Evolutionary conservation across 1,139 yeast genomes (phyloP).

Genomic region (Kluyveromyces sp.): DNA sequence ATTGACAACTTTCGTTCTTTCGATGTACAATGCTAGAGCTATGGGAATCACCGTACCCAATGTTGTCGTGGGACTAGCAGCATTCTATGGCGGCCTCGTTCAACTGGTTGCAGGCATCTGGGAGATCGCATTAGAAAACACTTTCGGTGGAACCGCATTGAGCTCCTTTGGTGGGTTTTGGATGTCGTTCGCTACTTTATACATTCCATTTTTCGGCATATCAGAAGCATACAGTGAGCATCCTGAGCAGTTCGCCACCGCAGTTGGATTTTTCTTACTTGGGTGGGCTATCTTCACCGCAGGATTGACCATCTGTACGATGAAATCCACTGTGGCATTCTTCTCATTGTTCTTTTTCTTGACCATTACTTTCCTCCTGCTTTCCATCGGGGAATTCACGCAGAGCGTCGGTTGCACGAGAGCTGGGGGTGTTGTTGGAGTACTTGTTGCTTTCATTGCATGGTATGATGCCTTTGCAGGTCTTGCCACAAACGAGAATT

Average conservation of each 20-base stretch:
- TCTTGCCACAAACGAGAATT: constrained; percentile 56
- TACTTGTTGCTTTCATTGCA: constrained; percentile 58
- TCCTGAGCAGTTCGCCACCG: constrained; percentile 35
- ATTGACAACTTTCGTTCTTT: constrained; percentile 57
- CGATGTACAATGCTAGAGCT: constrained; percentile 46
- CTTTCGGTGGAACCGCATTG: constrained; percentile 70
- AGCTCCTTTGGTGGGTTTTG: constrained; percentile 69
- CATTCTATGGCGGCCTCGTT: constrained; percentile 80
- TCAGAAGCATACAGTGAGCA: constrained; percentile 40
- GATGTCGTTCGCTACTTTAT: constrained; percentile 58
- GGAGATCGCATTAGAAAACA: constrained; percentile 58
- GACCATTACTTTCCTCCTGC: constrained; percentile 54
- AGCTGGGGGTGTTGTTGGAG: constrained; percentile 65
- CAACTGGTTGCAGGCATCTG: constrained; percentile 61
- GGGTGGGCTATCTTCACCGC: constrained; percentile 69
- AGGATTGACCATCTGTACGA: constrained; percentile 50
- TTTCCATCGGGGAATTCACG: constrained; percentile 54
- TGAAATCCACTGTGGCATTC: constrained; percentile 65
- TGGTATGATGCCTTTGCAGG: constrained; percentile 79
- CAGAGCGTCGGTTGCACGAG: constrained; percentile 36
- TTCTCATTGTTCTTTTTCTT: constrained; percentile 54
- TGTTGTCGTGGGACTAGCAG: constrained; percentile 65
- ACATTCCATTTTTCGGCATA: constrained; percentile 59
- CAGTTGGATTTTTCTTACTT: constrained; percentile 53
- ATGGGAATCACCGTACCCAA: constrained; percentile 44